phyloP scores from a whole-genome alignment of 805 yeast species.

The Saccharomycopsis sp. region DNA sequence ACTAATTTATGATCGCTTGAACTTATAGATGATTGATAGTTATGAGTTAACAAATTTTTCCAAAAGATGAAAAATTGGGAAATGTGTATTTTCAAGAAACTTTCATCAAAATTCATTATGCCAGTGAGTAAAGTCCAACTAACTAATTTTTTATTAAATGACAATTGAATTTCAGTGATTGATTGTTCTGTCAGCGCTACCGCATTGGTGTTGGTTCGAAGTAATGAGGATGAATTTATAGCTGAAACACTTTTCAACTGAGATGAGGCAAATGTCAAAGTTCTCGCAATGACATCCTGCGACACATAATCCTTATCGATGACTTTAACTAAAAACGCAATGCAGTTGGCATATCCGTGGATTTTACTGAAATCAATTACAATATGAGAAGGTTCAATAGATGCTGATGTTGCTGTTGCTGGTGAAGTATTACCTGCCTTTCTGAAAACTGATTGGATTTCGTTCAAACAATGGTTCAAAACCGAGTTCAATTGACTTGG shows the following conservation, averaged over 20 bases:
- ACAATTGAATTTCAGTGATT: constrained; percentile 24
- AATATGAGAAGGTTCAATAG: constrained; percentile 22
- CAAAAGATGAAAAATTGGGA: constrained; percentile 57
- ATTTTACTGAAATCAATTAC: constrained; percentile 27
- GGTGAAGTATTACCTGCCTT: constrained; percentile 11
- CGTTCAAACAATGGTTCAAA: constrained; percentile 19
- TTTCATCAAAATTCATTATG: constrained; percentile 52
- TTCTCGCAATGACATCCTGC: constrained; percentile 36
- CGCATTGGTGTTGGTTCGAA: constrained; percentile 1
- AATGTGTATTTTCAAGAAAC: constrained; percentile 46
- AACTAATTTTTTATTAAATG: constrained; percentile 34
- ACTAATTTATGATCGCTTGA: constrained; percentile 26
- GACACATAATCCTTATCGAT: constrained; percentile 39
- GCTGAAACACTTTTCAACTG: constrained; percentile 34
- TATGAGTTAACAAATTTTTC: constrained; percentile 51
- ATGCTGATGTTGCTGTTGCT: constrained; percentile 19
- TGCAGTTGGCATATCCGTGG: constrained; percentile 35
- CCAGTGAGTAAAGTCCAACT: constrained; percentile 64
- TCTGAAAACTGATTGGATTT: constrained; percentile 19
- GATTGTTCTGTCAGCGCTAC: constrained; percentile 19
- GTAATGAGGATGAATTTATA: constrained; percentile 24
- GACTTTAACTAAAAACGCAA: constrained; percentile 31
- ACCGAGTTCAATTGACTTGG: constrained; percentile 32
- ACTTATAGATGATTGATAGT: constrained; percentile 35
- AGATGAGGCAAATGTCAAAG: constrained; percentile 38